Base-by-base conservation (phyloP, 495 filamentous ascomycete genomes). In the Xanthoparmelia taractica region DNA sequence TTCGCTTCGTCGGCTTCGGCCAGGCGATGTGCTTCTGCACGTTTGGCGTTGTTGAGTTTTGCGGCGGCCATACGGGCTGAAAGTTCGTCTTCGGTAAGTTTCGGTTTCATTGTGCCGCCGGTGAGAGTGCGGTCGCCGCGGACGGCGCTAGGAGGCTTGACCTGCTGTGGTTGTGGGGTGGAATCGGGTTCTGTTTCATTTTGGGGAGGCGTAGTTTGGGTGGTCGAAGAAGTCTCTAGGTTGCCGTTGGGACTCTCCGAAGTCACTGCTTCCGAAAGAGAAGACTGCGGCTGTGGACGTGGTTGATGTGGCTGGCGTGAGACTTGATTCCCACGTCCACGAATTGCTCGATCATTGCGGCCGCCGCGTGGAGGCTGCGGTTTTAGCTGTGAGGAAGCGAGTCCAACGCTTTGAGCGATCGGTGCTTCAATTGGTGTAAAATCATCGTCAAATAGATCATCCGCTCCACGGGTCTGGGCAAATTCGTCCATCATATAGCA, bases 371-470 rank as follows among this genome's bases (percentile, higher is more conserved):
- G 27, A 23, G 15, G 29, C 29, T 54, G 50, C 10, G 13, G 27
- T 4, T 54, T 12, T 52, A 34, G 59, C 12, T 61, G 63, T 36
- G 40, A 27, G 50, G 40, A n/a, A 12, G 57, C 37, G 27, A 40
- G 20, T 25, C 54, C 20, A 20, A 58, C 23, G 8, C 63, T 63
- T 60, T 76, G 67, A 20, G 69, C 60, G 17, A 71, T 67, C 18
- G 77, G 70, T 58, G 77, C 75, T 4, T 79, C 59, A 36, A 87
- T 74, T 7, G 87, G 86, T 40, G 84, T 84, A 66, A 89, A 87
- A 67, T 89, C 87, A 68, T 90, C 87, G 66, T 86, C 84, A 68
- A 88, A 88, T 20, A 89, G 73, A 71, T 89, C 85, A 65, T 90
- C 86, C 20, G 79, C 80, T 15, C 78, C 79, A 36, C 86, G 78